Base-by-base conservation (phyloP, 1,284 basidiomycete genomes). In the Leccinum pallidistipes region DNA sequence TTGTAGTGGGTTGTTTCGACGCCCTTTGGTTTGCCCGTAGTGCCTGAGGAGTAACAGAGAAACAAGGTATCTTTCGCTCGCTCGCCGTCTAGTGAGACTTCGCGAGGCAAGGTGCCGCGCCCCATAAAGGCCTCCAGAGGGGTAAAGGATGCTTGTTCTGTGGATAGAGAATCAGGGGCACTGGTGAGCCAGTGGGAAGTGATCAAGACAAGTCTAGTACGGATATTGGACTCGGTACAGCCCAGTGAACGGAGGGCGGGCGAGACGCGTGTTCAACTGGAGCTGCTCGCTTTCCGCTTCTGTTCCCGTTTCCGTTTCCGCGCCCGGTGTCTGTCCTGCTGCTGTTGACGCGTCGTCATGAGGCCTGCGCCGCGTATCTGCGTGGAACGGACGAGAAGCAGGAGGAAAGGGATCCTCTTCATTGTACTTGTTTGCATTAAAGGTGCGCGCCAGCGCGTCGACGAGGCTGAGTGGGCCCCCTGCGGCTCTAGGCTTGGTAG, bases 1-100 rank as follows among this genome's bases (percentile, higher is more conserved):
- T 92, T 91, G 62, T 80, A 79, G 72, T 91, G 88, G 1, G 85
- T 88, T 0, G 87, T 88, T 80, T 85, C 83, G 7, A 85, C 84
- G 51, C 81, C 82, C 61, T 88, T 86, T 12, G 83, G 83, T 56
- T 82, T 82, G 0, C 84, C 84, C 0, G 85, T 86, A 6, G 87
- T 90, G 7, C 88, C 87, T 59, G 85, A 87, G 9, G 79, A 81
- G 69, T 90, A 90, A 66, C 87, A 91, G 40, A 92, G 72, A 65
- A 86, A 86, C 2, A 78, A 74, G 0, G 87, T 87, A 65, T 86
- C 81, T 49, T 86, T 67, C 0, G 83, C 75, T 21, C 76, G 69
- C 1, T 76, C 66, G 0, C 80, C 82, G 18, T 85, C 80, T 60
- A 87, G 85, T 56, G 67, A 75, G 61, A 83, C 84, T 66, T 85